phyloP scores from a whole-genome alignment of 768 basidiomycete genomes.

The Tricholoma sp. region DNA sequence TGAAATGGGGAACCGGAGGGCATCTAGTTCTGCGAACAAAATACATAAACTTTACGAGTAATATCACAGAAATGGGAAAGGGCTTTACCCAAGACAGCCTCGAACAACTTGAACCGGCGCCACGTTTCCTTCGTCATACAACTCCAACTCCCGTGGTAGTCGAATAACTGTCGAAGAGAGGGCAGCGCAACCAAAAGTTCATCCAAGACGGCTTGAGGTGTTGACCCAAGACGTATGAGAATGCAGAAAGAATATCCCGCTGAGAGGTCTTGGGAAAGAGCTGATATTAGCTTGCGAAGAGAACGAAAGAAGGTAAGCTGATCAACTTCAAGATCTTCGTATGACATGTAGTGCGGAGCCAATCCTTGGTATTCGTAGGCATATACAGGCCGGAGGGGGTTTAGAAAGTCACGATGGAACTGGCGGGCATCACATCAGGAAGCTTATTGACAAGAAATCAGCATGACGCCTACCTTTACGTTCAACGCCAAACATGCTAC shows the following conservation, averaged over 20 bases:
- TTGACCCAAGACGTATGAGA: conserved; percentile 46
- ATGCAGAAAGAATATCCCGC: conserved; percentile 44
- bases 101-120: conserved; percentile 44
- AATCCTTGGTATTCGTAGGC: conserved; percentile 46
- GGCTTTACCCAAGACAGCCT: conserved; percentile 35
- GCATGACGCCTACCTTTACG: conserved; percentile 44
- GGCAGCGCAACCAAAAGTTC: conserved; percentile 57
- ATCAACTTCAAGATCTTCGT: conserved; percentile 51
- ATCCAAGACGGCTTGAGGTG: conserved; percentile 51
- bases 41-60: neutral
- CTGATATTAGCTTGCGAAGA: neutral
- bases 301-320: neutral
- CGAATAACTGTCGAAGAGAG: conserved; percentile 39
- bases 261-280: conserved; percentile 41
- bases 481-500: conserved; percentile 55
- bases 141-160: conserved; percentile 41
- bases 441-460: neutral
- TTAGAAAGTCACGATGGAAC: conserved; percentile 61
- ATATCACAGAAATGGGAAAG: neutral
- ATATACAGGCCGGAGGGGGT: conserved; percentile 48
- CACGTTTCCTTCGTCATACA: conserved; percentile 42
- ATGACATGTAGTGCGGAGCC: conserved; percentile 40
- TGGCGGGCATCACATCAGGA: conserved; percentile 18
- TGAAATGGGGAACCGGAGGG: conserved; percentile 47
- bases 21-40: conserved; percentile 40